These are phyloP conservation scores for Solanum chacoense DNA, from an alignment of 305 asterid species.

Conservation along the genomic window DNA sequence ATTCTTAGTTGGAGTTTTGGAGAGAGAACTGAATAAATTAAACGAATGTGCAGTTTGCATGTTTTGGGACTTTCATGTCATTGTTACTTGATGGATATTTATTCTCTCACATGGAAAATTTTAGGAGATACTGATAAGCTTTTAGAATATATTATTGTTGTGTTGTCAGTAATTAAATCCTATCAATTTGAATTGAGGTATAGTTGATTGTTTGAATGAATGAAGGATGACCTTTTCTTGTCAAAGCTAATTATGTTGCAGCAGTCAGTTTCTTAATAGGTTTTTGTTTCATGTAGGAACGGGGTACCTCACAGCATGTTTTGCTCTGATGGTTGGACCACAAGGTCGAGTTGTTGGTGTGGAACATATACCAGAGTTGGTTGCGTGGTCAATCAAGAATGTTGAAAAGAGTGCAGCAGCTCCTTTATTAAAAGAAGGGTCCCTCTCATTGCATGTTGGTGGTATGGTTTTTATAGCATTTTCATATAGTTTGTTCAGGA, in stretches of 20 bases:
- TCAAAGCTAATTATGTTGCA: background rate
- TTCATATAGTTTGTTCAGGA: background rate
- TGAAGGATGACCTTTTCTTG: background rate
- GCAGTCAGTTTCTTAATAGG: background rate
- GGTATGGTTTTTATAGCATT: slow-evolving; percentile 37
- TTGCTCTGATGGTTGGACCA: slow-evolving; percentile 86
- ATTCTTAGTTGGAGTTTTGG: background rate
- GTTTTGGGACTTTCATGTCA: background rate
- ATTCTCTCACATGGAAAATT: background rate
- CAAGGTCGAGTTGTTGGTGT: slow-evolving; percentile 87
- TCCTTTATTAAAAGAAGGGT: slow-evolving; percentile 59
- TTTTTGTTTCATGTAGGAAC: slow-evolving; percentile 47
- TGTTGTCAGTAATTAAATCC: background rate
- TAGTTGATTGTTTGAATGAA: background rate
- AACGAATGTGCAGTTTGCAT: background rate
- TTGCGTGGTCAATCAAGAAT: slow-evolving; percentile 49
- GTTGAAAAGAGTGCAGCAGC: slow-evolving; percentile 74
- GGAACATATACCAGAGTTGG: slow-evolving; percentile 92
- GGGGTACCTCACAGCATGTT: slow-evolving; percentile 93
- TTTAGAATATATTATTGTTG: background rate
- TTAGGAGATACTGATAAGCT: background rate
- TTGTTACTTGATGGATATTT: background rate
- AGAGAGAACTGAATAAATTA: background rate
- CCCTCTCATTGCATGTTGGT: slow-evolving; percentile 55
- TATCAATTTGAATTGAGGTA: background rate